Evolutionary conservation across 169 alveolate species (phyloP), one percentile per base, ranked within the genome.

Genomic region (Pseudocohnilembus persalinus): DNA sequence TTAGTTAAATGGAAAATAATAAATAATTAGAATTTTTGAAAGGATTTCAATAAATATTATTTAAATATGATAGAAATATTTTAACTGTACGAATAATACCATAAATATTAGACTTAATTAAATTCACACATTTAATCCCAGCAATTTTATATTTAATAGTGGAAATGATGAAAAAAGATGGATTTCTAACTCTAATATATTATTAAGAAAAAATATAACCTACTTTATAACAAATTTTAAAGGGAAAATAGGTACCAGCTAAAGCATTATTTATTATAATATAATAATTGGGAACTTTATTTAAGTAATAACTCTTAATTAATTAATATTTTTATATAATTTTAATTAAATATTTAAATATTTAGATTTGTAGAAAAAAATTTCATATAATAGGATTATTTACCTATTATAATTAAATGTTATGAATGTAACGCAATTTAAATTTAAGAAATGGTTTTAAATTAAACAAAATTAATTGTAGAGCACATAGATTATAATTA

Each of bases 21-120:
- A 34, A 79, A 29, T 63, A 79, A 63, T 49, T 79, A 28, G 31
- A 30, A 30, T 79, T 79, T 64, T 49, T 79, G 31, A 31, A 31
- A n/a, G 76, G 76, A 20, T 35, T 79, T 33, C 63, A 33, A n/a
- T 49, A 79, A 29, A 63, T 79, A n/a, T 29, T 79, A 0, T 79
- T 79, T 63, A 79, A 79, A 29, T 79, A 49, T 79, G 84, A 79
- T n/a, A 34, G n/a, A 0, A 64, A 68, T 49, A 76, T 79, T 30
- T 29, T 79, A 4, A 79, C 28, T 49, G 64, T 4, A 28, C 34
- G 84, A 64, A 79, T 79, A 29, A 73, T 79, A 49, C 84, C 84
- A 34, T 30, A 79, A 29, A 33, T 79, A n/a, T 15, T 79, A 16
- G 84, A 79, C 16, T 25, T 79, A 16, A 6, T 28, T 49, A 79